Conservation (phyloP, 306 rosid genomes). For the Acmispon strigosus region DNA sequence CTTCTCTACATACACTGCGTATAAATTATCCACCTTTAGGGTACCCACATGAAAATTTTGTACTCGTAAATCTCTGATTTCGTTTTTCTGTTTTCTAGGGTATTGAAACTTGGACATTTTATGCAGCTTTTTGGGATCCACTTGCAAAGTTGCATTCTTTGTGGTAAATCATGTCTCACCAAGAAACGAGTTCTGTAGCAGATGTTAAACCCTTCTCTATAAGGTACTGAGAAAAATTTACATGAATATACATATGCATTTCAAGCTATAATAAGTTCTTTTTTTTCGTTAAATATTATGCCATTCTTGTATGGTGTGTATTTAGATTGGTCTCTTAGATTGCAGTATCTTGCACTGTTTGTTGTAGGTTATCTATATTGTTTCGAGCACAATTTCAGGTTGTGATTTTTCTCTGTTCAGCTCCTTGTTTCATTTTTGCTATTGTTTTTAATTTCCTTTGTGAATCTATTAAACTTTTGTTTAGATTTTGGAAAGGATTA, state of each 20-base stretch:
- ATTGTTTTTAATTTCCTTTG: neutral
- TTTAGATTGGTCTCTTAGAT: neutral
- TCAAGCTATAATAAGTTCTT: too few relatives aligned
- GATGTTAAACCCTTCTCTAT: conserved; percentile 41
- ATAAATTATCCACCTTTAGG: too few relatives aligned
- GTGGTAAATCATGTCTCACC: conserved; percentile 27
- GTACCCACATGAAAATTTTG: neutral
- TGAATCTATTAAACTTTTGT: neutral
- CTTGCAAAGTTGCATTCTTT: conserved; percentile 11
- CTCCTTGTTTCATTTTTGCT: neutral
- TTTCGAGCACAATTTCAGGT: neutral
- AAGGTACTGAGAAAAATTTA: conserved; percentile 23
- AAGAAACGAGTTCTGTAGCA: conserved; percentile 22
- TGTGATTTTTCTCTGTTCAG: conserved; percentile 1
- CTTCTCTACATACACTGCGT: too few relatives aligned
- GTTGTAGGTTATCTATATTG: neutral
- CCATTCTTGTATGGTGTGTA: conserved; percentile 31
- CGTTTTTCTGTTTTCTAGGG: conserved; percentile 6
- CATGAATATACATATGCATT: neutral
- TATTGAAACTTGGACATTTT: conserved; percentile 21
- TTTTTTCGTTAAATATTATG: neutral
- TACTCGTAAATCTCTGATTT: conserved; percentile 3
- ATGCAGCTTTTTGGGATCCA: conserved; percentile 14
- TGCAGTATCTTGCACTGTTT: neutral
- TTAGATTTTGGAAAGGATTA: neutral